Percentiles rank a stretch among this genome's conserved stretches.
These are phyloP conservation scores for Macroventuria anomochaeta DNA, from an alignment of 2,329 filamentous ascomycete species.

Conservation along the genomic window DNA sequence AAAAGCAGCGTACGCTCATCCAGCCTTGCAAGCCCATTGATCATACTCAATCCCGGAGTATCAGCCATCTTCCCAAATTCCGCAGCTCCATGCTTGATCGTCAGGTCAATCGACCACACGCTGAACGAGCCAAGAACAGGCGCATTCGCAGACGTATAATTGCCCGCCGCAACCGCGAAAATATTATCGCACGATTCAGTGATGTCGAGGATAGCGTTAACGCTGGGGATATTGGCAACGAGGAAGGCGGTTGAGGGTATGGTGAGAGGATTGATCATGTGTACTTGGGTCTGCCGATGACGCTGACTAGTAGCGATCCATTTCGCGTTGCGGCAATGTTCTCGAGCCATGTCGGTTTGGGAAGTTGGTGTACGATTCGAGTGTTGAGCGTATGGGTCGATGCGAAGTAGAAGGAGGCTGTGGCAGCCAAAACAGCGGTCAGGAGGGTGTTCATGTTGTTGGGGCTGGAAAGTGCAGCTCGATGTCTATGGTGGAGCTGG, in stretches of 20 bases:
- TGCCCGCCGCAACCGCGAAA: slow-evolving; percentile 42
- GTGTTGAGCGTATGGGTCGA: not conserved
- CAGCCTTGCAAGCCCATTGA: slow-evolving; percentile 35
- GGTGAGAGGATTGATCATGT: slow-evolving; percentile 41
- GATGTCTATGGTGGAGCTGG: too few species aligned
- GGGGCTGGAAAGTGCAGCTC: not conserved
- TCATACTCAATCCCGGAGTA: slow-evolving; percentile 16
- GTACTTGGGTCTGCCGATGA: slow-evolving; percentile 43
- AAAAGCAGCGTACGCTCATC: slow-evolving; percentile 27
- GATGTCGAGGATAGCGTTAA: slow-evolving; percentile 45
- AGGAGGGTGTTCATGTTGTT: not conserved
- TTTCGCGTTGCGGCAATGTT: slow-evolving; percentile 50
- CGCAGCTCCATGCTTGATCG: not conserved
- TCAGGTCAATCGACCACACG: slow-evolving; percentile 30
- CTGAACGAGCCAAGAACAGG: slow-evolving; percentile 16
- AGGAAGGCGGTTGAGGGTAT: slow-evolving; percentile 26
- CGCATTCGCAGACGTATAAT: slow-evolving; percentile 2
- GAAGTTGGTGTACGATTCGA: slow-evolving; percentile 34
- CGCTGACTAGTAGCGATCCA: slow-evolving; percentile 46
- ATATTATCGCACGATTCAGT: slow-evolving; percentile 43
- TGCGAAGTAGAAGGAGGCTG: not conserved
- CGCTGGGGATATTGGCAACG: slow-evolving; percentile 35
- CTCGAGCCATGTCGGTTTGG: slow-evolving; percentile 42
- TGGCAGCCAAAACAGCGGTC: slow-evolving; percentile 1
- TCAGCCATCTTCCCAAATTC: slow-evolving; percentile 26